Evolutionary conservation across 2,329 filamentous ascomycete genomes (phyloP), one percentile per base, ranked within the genome.

Genomic region (Orbilia brochopaga): DNA sequence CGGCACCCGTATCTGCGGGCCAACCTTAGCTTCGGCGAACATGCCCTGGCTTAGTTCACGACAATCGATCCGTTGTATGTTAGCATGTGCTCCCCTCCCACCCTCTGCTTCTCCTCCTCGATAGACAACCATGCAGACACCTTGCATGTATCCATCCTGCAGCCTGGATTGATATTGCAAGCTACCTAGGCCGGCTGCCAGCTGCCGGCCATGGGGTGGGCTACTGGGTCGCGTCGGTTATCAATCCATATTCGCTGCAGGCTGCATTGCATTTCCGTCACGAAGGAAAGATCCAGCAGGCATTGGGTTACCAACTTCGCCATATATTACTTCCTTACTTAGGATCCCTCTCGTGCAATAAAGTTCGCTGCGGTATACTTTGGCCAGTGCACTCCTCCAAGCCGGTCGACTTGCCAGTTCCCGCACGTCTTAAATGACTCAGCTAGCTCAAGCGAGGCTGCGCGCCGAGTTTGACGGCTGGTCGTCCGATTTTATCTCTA

Each of bases 141-240:
- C 5, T 42, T 42, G 37, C 37, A 42, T 42, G 37, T 17, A 4
- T 17, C 37, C 37, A 42, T 42, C 37, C 11, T 42, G 37, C 37
- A 42, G 37, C 37, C 37, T 42, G 37, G 37, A 15, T 15, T 15
- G 37, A 13, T 4, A 15, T 15, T 15, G 37, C 5, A 15, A 42
- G 37, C 37, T 42, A 42, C 3, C 37, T n/a, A n/a, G n/a, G n/a
- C n/a, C n/a, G n/a, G 37, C 37, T 42, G 37, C 37, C 37, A 42
- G 37, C 37, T 15, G 37, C 37, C 37, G 37, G 37, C 5, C 37
- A 42, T 42, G 37, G 37, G 37, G 15, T 8, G 8, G 3, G 3
- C 27, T 42, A 42, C 37, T 13, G 37, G 37, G 37, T 42, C n/a
- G n/a, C 11, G 13, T 42, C 37, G 37, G 37, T 17, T 42, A 42